Base-by-base conservation (phyloP, 805 yeast species). In the Candida sonorensis region DNA sequence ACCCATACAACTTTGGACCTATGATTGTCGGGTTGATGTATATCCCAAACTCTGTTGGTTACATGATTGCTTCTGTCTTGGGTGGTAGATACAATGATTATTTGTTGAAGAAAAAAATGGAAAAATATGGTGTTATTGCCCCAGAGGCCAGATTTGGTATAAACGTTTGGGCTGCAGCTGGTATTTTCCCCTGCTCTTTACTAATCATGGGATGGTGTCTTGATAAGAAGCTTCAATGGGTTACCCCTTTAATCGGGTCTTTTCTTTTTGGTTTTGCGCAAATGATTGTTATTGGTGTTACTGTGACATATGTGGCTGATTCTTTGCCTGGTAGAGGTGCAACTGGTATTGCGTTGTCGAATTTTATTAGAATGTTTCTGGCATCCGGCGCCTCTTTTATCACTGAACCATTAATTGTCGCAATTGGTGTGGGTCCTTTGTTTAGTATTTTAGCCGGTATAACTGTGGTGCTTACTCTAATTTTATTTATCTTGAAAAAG, bases 291-390 rank as follows among this genome's bases (percentile, higher is more conserved):
- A 83, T 84, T 44, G 92, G 94, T 3, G 75, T 84, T 7, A 80
- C 86, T 0, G 72, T 80, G 3, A 84, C 95, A 0, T 86, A 84
- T 48, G 59, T 85, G 35, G 87, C 85, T 1, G 95, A 85, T 49
- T 75, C 86, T 1, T 64, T 86, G 27, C 95, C 95, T 0, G 94
- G 94, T 0, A 69, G 78, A 46, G 94, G 95, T 26, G 88, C 95
- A 10, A 81, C 94, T 0, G 95, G 94, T 1, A 83, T 85, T 30
- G 94, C 95, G 0, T 54, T 86, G 31, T 85, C 82, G 48, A 86
- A 85, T 50, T 67, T 85, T 35, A 64, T 80, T 13, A 66, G 95
- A 45, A 81, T 77, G 66, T 59, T 75, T 2, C 59, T 81, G 37
- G 94, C 94, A 1, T 84, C 94, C 0, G 64, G 67, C 2, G 88